Evolutionary conservation across 2,329 filamentous ascomycete genomes (phyloP).

Genomic region (Sclerotinia subarctica): DNA sequence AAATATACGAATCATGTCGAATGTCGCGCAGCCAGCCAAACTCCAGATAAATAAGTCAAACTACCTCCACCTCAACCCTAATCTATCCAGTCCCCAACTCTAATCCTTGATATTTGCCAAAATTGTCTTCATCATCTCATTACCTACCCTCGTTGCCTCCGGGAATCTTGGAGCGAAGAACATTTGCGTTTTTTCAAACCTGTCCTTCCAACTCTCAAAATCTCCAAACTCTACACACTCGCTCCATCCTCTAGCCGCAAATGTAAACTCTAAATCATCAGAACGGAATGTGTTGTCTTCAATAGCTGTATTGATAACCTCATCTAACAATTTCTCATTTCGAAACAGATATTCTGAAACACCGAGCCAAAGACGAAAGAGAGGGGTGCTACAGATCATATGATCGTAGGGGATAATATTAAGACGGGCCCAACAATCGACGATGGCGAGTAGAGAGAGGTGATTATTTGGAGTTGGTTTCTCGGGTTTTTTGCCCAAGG

Average conservation of each 20-base stretch:
- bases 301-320: conserved; percentile 80
- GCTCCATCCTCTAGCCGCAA: conserved; percentile 93
- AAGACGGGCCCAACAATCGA: conserved; percentile 95
- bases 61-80: not conserved
- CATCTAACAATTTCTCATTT: conserved; percentile 74
- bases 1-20: not conserved
- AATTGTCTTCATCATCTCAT: conserved; percentile 96
- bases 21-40: conserved; percentile 1
- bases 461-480: conserved; percentile 82
- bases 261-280: conserved; percentile 96
- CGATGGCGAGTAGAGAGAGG: conserved; percentile 88
- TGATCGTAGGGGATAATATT: conserved; percentile 96
- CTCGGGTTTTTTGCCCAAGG: conserved; percentile 63
- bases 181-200: conserved; percentile 83
- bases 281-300: conserved; percentile 89
- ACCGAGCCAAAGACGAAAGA: conserved; percentile 93
- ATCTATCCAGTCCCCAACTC: not conserved
- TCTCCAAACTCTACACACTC: conserved; percentile 88
- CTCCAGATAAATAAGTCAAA: not conserved
- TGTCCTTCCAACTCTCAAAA: conserved; percentile 87
- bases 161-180: conserved; percentile 91
- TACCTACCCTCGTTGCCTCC: conserved; percentile 82
- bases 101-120: conserved; percentile 66
- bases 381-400: conserved; percentile 98
- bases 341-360: conserved; percentile 97